phyloP scores from a whole-genome alignment of 495 filamentous ascomycete species.

The Pseudevernia furfuracea region DNA sequence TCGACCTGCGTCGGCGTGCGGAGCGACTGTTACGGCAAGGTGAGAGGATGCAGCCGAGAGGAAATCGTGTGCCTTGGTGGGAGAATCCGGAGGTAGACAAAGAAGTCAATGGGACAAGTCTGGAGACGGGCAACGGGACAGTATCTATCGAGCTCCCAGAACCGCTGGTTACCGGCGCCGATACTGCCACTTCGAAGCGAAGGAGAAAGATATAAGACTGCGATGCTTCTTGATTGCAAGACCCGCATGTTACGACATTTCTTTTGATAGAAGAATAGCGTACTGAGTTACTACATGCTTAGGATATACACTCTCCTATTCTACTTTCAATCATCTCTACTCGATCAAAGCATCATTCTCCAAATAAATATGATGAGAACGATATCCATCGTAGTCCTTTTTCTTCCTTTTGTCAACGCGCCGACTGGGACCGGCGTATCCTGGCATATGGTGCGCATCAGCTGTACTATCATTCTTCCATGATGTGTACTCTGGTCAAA shows the following conservation, averaged over 20 bases:
- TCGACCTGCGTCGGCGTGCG: not conserved
- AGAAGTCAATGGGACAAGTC: constrained; percentile 1
- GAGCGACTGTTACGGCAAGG: not conserved
- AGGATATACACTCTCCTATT: not conserved
- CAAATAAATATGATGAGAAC: not conserved
- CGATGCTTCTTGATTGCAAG: not conserved
- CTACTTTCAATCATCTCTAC: not conserved
- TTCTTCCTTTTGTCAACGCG: too few species aligned
- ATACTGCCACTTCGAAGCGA: not conserved
- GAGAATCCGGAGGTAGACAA: not conserved
- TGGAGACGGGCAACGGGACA: not conserved
- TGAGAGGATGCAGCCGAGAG: constrained; percentile 6
- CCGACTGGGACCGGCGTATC: too few species aligned
- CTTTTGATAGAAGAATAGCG: not conserved
- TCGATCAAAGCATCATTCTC: not conserved
- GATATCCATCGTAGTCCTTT: too few species aligned
- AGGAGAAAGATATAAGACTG: not conserved
- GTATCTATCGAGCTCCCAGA: not conserved
- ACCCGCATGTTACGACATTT: not conserved
- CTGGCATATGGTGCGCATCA: too few species aligned
- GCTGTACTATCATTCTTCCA: too few species aligned
- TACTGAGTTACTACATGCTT: not conserved
- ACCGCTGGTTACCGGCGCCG: not conserved
- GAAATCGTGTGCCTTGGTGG: constrained; percentile 6
- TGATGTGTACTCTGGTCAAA: too few species aligned